These are phyloP conservation scores for Rutstroemia sp. DNA, from an alignment of 2,329 filamentous ascomycete genomes.

Conservation along the genomic window DNA sequence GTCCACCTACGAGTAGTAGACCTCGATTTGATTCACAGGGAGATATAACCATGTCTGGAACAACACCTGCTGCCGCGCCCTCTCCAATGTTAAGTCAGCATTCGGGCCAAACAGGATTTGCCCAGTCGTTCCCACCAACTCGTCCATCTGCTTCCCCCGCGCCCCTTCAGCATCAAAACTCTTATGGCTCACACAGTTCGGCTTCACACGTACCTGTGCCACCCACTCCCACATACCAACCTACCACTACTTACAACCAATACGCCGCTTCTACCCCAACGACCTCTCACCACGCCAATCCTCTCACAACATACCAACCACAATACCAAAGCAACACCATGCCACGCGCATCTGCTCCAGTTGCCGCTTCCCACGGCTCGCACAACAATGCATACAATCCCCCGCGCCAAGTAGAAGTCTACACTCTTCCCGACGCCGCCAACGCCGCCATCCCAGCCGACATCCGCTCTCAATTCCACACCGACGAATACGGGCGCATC, in stretches of 20 bases:
- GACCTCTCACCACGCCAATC: constrained; percentile 20
- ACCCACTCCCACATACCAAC: constrained; percentile 24
- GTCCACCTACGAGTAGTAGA: constrained; percentile 27
- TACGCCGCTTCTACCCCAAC: constrained; percentile 17
- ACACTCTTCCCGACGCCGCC: constrained; percentile 53
- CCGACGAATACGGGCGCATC: constrained; percentile 55
- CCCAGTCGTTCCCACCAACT: constrained; percentile 25
- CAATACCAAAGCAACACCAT: constrained; percentile 20
- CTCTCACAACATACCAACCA: constrained; percentile 19
- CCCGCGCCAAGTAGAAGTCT: constrained; percentile 55
- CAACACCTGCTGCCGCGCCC: constrained; percentile 15
- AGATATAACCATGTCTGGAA: constrained; percentile 23
- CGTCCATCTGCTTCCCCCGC: constrained; percentile 25
- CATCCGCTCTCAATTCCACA: constrained; percentile 58
- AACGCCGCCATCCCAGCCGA: constrained; percentile 57
- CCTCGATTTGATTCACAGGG: constrained; percentile 23
- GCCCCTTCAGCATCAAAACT: constrained; percentile 23
- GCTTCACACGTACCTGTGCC: constrained; percentile 16
- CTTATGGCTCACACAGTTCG: constrained; percentile 24
- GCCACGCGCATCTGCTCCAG: constrained; percentile 14
- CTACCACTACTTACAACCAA: constrained; percentile 15
- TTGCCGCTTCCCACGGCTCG: constrained; percentile 13
- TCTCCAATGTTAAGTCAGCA: constrained; percentile 23
- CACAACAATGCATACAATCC: constrained; percentile 44
- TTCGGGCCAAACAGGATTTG: constrained; percentile 19